Base-by-base conservation (phyloP, 345 rosid genomes). In the Gossypium herbaceum region DNA sequence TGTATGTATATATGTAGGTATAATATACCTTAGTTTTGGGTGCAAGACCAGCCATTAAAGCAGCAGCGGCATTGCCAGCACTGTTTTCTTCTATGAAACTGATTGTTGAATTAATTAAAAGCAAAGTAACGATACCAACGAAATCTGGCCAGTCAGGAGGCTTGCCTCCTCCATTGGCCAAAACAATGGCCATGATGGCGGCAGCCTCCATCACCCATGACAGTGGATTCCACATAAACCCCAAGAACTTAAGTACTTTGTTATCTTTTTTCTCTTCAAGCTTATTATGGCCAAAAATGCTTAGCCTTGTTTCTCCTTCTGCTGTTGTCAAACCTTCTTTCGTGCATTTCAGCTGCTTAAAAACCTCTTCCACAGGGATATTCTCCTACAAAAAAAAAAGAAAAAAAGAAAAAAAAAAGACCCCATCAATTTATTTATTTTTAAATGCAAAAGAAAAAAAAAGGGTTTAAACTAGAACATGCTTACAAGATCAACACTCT, bases 161-260 rank as follows among this genome's bases (percentile, higher is more conserved):
- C 81, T 82, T 89, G 57, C 98, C 99, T 52, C 91, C 99, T 73
- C 98, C 99, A 54, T 95, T 91, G 65, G 99, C 98, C 76, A 95
- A 80, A 58, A 76, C 93, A 80, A 95, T 93, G 48, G 99, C 96
- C 99, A 95, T 93, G 73, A 95, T 83, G 9, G 99, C 97, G 10
- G 98, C 99, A 19, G 84, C 68, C 77, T 94, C 98, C 98, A 94
- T 94, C 34, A 94, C 98, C 98, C 98, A 94, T 60, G 98, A 92
- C 7, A 92, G 78, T 71, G 97, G 98, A 72, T 94, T 91, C 98
- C 98, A 94, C 98, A 94, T 92, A 62, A 94, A 92, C 16, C 97
- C 98, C 82, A 92, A 73, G 44, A 92, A 92, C 85, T 94, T 92
- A 41, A 94, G 90, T 44, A 92, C 0, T 59, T 94, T 94, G 78